Evolutionary conservation across 2,329 filamentous ascomycete genomes (phyloP), one percentile per base, ranked within the genome.

Genomic region (Penicillium brasilianum): DNA sequence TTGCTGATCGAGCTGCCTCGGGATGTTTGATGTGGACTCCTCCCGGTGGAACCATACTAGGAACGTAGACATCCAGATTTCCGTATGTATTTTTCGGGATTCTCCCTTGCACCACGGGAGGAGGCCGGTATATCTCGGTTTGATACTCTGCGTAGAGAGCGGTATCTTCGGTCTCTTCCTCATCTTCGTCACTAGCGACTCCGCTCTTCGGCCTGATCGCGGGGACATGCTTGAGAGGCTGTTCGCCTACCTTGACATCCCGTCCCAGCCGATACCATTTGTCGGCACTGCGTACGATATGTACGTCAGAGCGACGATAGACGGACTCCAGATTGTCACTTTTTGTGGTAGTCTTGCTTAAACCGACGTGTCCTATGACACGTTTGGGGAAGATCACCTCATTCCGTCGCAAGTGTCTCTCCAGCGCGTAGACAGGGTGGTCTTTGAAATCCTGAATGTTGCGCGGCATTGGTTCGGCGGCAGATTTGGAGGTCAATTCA

Each of bases 221-320:
- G 0, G 83, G 81, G 2, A 92, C 78, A 72, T 89, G 89, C 73
- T 97, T 98, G 14, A 91, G 83, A 0, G 95, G 92, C 58, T 95
- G 89, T 74, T 97, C 91, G 14, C 90, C 87, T 0, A 86, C 78
- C 66, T 87, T 91, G 8, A 99, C 87, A 65, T 93, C 89, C 28
- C 92, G 85, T 0, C 95, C 95, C 61, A 94, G 78, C 2, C 93
- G 88, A 75, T 95, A 97, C 96, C 95, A 99, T 65, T 90, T 92
- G 67, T 96, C 92, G 3, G 87, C 88, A 63, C 88, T 96, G 63
- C 88, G 86, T 1, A 92, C 92, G 5, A 87, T 71, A 55, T 91
- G 88, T 0, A 99, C 92, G 72, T 98, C 92, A 51, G 83, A 84
- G 3, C 95, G 86, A 25, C 93, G 87, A 73, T 92, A 99, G 0